These are phyloP conservation scores for Pichia paraexigua DNA, from an alignment of 805 yeast genomes.

Conservation along the genomic window DNA sequence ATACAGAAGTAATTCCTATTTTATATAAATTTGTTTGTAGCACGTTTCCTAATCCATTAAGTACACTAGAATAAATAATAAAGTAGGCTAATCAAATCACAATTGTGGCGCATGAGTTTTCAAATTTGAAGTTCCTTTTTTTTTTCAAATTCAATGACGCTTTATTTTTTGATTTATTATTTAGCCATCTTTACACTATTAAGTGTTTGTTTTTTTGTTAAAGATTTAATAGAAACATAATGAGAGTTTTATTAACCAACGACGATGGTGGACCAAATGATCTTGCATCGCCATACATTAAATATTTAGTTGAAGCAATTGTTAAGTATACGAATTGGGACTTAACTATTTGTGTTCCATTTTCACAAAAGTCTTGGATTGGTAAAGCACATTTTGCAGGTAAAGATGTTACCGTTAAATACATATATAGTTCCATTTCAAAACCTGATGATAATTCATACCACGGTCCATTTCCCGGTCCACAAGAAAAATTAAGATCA, in stretches of 20 bases:
- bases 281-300: constrained; percentile 74
- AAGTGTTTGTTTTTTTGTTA: neutral
- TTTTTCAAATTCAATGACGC: neutral
- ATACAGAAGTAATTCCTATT: neutral
- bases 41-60: neutral
- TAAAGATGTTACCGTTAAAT: constrained; percentile 49
- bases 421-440: constrained; percentile 50
- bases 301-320: constrained; percentile 69
- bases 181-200: neutral
- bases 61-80: neutral
- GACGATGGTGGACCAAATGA: constrained; percentile 94
- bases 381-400: constrained; percentile 96
- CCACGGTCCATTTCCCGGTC: constrained; percentile 59
- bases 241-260: constrained; percentile 52
- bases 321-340: constrained; percentile 69
- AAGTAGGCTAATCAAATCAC: neutral
- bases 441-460: constrained; percentile 42
- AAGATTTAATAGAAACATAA: neutral
- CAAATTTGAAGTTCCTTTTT: neutral
- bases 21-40: neutral
- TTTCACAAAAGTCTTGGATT: constrained; percentile 88
- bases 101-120: neutral
- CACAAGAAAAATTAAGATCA: constrained; percentile 33
- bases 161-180: too few relatives aligned
- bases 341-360: constrained; percentile 75